Evolutionary conservation across 1,284 basidiomycete genomes (phyloP), one percentile per base, ranked within the genome.

Genomic region (Cronartium quercuum): DNA sequence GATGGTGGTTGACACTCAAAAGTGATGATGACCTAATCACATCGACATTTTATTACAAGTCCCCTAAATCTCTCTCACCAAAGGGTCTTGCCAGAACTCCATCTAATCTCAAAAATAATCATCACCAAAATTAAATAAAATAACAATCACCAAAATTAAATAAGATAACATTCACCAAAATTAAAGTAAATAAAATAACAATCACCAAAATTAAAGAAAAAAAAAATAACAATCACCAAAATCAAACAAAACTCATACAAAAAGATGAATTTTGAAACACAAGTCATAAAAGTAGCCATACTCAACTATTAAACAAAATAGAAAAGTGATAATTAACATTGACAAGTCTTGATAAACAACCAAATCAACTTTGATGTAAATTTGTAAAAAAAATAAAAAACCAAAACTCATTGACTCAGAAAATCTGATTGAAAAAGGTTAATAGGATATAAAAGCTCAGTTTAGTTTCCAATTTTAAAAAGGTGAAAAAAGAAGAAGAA

Each of bases 131-230:
- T 60, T 18, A 60, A 60, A 60, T 60, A 24, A 60, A 60, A 60
- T 60, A 60, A 60, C 15, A 60, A 18, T 10, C 15, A 60, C 15
- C 29, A 60, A 60, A 60, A 60, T 60, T 10, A 60, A 60, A 60
- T 60, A 60, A 60, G 29, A 60, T 12, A 24, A 60, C 15, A 12
- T 12, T 18, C 15, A 60, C 15, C 29, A 24, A 60, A 12, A 12
- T 60, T 18, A 60, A 60, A 24, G 15, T 13, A 60, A 60, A 60
- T 60, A 60, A 60, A 60, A 60, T 60, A 24, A 60, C 15, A 60
- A 60, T 18, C 29, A 60, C 10, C 15, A 60, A 12, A 60, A 10
- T 18, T 18, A 18, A 60, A 10, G 29, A 60, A 12, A 60, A 10
- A 60, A 10, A 18, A 60, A 10, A 60, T 18, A 12, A 60, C 15